These are phyloP conservation scores for Claviceps fusiformis DNA, from an alignment of 2,329 filamentous ascomycete species.

Conservation along the genomic window DNA sequence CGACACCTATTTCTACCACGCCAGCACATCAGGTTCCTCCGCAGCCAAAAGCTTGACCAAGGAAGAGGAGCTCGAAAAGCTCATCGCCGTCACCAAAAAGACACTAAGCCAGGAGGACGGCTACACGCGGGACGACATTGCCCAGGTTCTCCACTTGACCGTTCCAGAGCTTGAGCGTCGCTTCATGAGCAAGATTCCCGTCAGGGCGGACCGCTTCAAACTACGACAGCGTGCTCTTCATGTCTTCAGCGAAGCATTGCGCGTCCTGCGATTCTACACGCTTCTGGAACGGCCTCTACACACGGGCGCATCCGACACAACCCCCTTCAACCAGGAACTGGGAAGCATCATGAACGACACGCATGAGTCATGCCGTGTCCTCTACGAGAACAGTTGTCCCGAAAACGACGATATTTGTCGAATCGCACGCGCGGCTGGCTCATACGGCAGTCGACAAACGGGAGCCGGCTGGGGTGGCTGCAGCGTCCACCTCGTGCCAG, in stretches of 20 bases:
- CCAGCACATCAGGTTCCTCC: constrained; percentile 23
- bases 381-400: constrained; percentile 84
- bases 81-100: constrained; percentile 55
- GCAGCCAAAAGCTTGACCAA: constrained; percentile 30
- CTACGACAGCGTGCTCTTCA: constrained; percentile 79
- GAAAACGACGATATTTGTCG: constrained; percentile 83
- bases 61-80: constrained; percentile 56
- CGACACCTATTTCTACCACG: constrained; percentile 56
- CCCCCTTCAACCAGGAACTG: constrained; percentile 50
- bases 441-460: constrained; percentile 74
- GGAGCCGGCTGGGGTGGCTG: constrained; percentile 97
- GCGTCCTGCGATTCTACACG: constrained; percentile 71
- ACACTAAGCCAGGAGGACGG: constrained; percentile 68
- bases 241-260: constrained; percentile 78
- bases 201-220: constrained; percentile 77
- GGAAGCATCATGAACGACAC: constrained; percentile 81
- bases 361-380: constrained; percentile 71
- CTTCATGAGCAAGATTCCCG: constrained; percentile 79
- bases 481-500: constrained; percentile 82
- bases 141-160: constrained; percentile 53
- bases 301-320: constrained; percentile 35
- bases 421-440: constrained; percentile 64
- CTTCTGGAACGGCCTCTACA: constrained; percentile 48
- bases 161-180: constrained; percentile 59
- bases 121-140: constrained; percentile 80